Conservation (phyloP, 163 green algal species). For the Scenedesmus sp. region DNA sequence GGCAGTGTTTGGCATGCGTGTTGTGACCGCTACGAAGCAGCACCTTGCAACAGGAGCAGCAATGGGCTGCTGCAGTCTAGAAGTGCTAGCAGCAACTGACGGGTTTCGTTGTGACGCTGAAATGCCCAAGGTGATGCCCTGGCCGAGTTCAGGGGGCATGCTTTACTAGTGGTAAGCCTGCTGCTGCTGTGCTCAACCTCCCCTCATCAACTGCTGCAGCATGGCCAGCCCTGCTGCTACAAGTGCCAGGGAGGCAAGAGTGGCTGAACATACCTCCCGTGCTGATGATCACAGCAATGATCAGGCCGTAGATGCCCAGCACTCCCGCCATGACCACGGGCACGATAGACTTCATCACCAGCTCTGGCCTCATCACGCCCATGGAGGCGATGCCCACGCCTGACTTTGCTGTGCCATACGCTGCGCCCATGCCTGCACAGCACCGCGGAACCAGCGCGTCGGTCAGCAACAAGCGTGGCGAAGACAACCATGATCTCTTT, state of each 20-base stretch:
- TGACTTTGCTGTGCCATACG: constrained; percentile 98
- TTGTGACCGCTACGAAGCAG: not conserved
- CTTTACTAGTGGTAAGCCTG: not conserved
- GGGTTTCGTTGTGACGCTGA: not conserved
- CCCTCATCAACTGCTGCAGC: not conserved
- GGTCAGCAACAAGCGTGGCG: not conserved
- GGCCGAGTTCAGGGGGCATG: not conserved
- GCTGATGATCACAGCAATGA: constrained; percentile 99
- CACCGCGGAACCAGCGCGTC: not conserved
- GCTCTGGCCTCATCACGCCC: constrained; percentile 99
- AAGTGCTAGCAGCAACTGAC: not conserved
- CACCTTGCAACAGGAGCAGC: not conserved
- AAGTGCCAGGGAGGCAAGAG: not conserved
- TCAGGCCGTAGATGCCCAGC: constrained; percentile 99
- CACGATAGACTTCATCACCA: constrained; percentile 99
- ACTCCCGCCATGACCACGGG: constrained; percentile 99
- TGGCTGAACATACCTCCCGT: constrained; percentile 82
- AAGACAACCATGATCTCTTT: not conserved
- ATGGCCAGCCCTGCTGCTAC: not conserved
- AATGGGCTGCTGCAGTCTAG: not conserved
- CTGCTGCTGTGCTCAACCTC: not conserved
- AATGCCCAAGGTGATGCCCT: not conserved
- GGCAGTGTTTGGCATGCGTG: not conserved
- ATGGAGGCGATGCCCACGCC: constrained; percentile 99
- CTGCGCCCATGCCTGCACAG: constrained; percentile 93